Conservation (phyloP, 352 stramenopile genomes). For the Ochromonadaceae sp. region DNA sequence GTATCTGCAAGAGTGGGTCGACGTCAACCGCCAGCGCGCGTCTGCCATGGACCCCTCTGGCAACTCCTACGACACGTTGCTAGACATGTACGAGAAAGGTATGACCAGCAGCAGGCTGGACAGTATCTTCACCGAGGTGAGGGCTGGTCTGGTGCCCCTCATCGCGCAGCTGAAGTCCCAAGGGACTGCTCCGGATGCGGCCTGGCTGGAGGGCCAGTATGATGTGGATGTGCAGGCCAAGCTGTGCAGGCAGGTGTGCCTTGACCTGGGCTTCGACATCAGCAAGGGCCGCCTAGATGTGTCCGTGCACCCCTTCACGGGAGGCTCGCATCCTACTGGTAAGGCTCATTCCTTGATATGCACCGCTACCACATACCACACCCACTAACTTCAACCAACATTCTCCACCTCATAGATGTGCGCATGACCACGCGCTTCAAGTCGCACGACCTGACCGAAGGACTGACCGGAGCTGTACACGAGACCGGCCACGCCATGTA, state of each 20-base stretch:
- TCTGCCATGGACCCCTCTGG: neutral
- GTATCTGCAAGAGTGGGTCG: neutral
- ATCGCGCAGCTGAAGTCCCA: conserved; percentile 37
- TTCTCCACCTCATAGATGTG: conserved; percentile 41
- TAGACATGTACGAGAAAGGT: neutral
- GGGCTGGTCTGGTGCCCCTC: neutral
- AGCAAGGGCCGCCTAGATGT: conserved; percentile 46
- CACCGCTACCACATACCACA: neutral
- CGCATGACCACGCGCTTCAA: conserved; percentile 54
- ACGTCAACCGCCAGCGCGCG: neutral
- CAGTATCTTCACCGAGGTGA: neutral
- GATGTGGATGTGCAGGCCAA: conserved; percentile 31
- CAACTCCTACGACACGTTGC: neutral
- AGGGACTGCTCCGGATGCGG: conserved; percentile 39
- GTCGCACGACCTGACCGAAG: conserved; percentile 40
- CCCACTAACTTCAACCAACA: conserved; percentile 20
- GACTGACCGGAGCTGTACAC: conserved; percentile 43
- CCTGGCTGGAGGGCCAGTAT: conserved; percentile 32
- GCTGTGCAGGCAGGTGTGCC: conserved; percentile 38
- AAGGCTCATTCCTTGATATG: neutral
- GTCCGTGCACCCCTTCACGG: conserved; percentile 54
- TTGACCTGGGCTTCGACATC: conserved; percentile 42
- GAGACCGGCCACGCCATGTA: conserved; percentile 44
- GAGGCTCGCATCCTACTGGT: neutral
- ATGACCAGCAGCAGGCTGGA: neutral